Conservation (phyloP, 768 basidiomycete species). For the Tylopilus subfusipes region DNA sequence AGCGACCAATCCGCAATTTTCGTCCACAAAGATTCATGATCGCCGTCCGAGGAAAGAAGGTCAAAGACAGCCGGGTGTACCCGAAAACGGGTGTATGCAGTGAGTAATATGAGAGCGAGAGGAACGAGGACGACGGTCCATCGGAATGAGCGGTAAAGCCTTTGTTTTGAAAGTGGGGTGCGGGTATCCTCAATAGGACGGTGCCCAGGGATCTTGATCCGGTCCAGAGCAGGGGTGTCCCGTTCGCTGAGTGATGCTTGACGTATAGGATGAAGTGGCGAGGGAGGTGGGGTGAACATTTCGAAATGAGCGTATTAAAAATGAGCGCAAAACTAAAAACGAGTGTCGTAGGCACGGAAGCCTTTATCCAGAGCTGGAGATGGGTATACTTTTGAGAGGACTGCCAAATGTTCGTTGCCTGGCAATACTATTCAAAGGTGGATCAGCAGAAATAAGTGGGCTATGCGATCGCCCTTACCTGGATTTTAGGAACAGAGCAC, state of each 20-base stretch:
- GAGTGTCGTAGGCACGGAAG: conserved; percentile 14
- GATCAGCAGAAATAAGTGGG: conserved; percentile 5
- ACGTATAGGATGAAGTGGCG: conserved; percentile 32
- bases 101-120: conserved; percentile 50
- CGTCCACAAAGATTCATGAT: conserved; percentile 29
- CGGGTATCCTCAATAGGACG: conserved; percentile 2
- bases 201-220: conserved; percentile 3
- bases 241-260: conserved; percentile 3
- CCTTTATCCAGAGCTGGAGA: conserved; percentile 1
- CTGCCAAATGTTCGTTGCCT: conserved; percentile 4
- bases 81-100: conserved; percentile 48
- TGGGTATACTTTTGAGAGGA: not conserved
- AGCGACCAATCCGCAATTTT: conserved; percentile 36
- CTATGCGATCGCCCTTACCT: conserved; percentile 4
- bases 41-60: conserved; percentile 30
- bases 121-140: conserved; percentile 60
- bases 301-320: conserved; percentile 29
- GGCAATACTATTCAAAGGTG: conserved; percentile 2
- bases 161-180: conserved; percentile 28
- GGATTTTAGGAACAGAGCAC: conserved; percentile 2
- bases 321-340: conserved; percentile 23
- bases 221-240: not conserved
- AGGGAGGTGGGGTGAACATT: conserved; percentile 43
- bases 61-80: conserved; percentile 48
- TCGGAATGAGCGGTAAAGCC: conserved; percentile 36